Base-by-base conservation (phyloP, 176 grass and related monocot genomes). In the Oropetium thomaeum region DNA sequence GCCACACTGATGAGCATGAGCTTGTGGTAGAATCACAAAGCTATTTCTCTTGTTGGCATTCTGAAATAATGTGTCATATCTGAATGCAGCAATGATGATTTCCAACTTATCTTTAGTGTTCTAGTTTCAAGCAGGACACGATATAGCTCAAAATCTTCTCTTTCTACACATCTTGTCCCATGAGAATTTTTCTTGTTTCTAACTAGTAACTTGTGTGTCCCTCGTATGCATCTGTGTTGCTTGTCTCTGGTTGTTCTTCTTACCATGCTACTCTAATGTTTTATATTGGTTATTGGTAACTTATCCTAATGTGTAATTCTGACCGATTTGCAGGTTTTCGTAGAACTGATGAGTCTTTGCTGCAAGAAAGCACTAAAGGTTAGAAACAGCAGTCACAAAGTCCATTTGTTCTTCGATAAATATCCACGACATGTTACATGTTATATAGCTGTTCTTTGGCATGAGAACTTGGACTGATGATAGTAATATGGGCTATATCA, bases 321-420 rank as follows among this genome's bases (percentile, higher is more conserved):
- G 4, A 33, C 38, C 65, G 6, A 8, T 82, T 34, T 87, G 33
- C 58, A 97, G 94, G 94, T 62, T 97, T 97, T 66, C 77, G 17
- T 44, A 91, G n/a, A 67, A 91, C 90, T 34, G 94, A 97, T 65
- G 86, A 91, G 53, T 83, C 57, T 30, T 86, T 93, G 72, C 83
- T 97, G 25, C 78, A 93, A 89, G 94, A 97, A 88, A 91, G 94
- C 78, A 54, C 75, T 87, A 89, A 89, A 89, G 88, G 90, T 97
- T 66, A 44, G 43, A 77, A 74, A 45, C 23, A 10, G 4, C 29
- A 14, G 23, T 31, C 22, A 51, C 53, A 3, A 22, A 5, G 37
- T 39, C 17, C 48, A 38, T 76, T 17, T 70, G 10, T 62, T 69
- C 65, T 62, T 32, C 25, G 9, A 17, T 13, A 12, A 12, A 63